Base-by-base conservation (phyloP, 768 basidiomycete genomes). In the Tephrocybe rancida region DNA sequence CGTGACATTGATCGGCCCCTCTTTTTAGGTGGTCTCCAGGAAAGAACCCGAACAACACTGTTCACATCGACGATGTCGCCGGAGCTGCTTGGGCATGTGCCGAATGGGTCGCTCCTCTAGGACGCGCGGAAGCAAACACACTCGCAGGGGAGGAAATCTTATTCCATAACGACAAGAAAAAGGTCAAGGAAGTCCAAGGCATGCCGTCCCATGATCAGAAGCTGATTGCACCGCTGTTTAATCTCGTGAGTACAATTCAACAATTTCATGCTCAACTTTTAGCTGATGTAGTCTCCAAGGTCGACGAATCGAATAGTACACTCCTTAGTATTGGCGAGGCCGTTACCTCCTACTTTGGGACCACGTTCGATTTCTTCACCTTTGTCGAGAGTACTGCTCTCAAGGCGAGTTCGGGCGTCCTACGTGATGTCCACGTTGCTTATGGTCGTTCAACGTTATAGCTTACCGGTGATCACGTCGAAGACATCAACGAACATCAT, bases 401-500 rank as follows among this genome's bases (percentile, higher is more conserved):
- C 45, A 89, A 87, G 78, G 90, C 85, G 55, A 30, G 68, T 62
- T n/a, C 3, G 14, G 30, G 46, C 14, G 14, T 45, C 27, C 27
- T 8, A 29, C 7, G 16, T 47, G 47, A n/a, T 38, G 26, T 22
- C 30, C 1, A 46, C 13, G 5, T 48, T 19, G 49, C 48, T 35
- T 21, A 56, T 21, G 5, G 10, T 14, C 30, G 3, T 44, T n/a
- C n/a, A 5, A 19, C 21, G 18, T 22, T 43, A 9, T 61, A 90
- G 86, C 72, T 89, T 60, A 75, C 82, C 24, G 86, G 90, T 49
- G 88, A 91, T 57, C 68, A 80, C 35, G 81, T 92, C 6, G 89
- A 92, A 63, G 88, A 91, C 44, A 89, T 92, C 63, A 94, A 93
- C 64, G 90, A 92, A 64, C 81, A 85, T 44, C 92, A 95, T 63